phyloP scores from a whole-genome alignment of 345 rosid species.

The Aquilaria yunnanensis region DNA sequence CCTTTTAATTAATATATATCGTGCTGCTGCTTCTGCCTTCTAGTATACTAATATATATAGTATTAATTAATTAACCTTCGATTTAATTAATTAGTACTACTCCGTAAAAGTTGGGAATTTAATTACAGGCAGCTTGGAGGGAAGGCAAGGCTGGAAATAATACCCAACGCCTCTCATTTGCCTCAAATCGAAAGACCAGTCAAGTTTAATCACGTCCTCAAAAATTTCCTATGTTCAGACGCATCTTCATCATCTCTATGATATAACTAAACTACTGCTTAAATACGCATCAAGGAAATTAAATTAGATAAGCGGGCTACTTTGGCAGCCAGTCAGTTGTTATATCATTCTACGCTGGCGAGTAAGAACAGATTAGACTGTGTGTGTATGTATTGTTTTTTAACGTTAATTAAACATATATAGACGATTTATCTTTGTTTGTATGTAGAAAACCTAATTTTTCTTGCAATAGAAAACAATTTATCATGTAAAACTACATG shows the following conservation, averaged over 20 bases:
- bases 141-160: slow-evolving; percentile 49
- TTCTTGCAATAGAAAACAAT: too few relatives aligned
- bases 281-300: slow-evolving; percentile 7
- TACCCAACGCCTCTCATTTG: slow-evolving; percentile 58
- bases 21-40: too few relatives aligned
- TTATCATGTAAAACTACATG: too few relatives aligned
- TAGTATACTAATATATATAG: too few relatives aligned
- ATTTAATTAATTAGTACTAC: not conserved
- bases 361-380: too few relatives aligned
- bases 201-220: slow-evolving; percentile 42
- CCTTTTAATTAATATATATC: too few relatives aligned
- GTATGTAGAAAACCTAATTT: too few relatives aligned
- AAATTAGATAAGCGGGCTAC: not conserved
- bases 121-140: slow-evolving; percentile 59
- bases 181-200: slow-evolving; percentile 54
- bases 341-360: not conserved
- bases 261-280: not conserved
- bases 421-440: not conserved
- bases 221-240: slow-evolving; percentile 32
- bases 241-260: slow-evolving; percentile 20
- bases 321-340: not conserved
- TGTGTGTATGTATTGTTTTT: not conserved
- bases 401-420: not conserved
- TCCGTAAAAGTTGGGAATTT: too few relatives aligned
- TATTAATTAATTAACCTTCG: not conserved